Conservation (phyloP, 2,329 filamentous ascomycete species). For the Coniella vitis region DNA sequence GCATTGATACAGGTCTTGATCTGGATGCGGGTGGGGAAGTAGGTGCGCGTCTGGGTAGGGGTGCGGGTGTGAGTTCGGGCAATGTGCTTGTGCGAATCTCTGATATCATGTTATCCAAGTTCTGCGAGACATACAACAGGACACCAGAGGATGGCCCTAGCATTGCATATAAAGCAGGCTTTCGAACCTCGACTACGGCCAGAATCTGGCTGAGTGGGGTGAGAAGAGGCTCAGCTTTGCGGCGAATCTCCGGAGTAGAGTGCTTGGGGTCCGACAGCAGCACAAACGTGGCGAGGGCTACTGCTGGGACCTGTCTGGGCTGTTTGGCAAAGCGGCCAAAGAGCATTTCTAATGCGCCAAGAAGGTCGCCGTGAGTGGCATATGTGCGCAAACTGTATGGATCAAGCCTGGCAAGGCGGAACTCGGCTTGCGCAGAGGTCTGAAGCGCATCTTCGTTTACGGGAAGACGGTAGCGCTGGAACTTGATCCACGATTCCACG, state of each 20-base stretch:
- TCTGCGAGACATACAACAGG: constrained; percentile 17
- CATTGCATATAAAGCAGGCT: constrained; percentile 16
- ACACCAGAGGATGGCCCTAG: constrained; percentile 18
- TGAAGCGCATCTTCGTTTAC: not conserved
- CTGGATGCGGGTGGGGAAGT: too few relatives aligned
- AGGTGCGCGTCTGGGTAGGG: too few relatives aligned
- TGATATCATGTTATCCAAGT: constrained; percentile 12
- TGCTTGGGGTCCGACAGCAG: constrained; percentile 29
- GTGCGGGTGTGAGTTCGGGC: too few relatives aligned
- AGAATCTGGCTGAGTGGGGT: constrained; percentile 20
- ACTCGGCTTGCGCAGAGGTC: constrained; percentile 17
- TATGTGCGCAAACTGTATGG: constrained; percentile 12
- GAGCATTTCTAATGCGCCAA: constrained; percentile 25
- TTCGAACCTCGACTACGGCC: constrained; percentile 6
- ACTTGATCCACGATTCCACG: constrained; percentile 33
- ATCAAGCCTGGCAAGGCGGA: constrained; percentile 19
- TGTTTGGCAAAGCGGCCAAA: constrained; percentile 24
- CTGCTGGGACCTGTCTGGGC: constrained; percentile 24
- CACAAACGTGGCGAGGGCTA: constrained; percentile 32
- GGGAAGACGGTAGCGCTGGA: constrained; percentile 23
- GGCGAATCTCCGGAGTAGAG: constrained; percentile 12
- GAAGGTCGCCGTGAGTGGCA: constrained; percentile 19
- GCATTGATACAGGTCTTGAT: too few relatives aligned
- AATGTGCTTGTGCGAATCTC: constrained; percentile 6
- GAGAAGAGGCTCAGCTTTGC: constrained; percentile 22